A percentile compares a stretch with the other conserved stretches of the same genome.
These are phyloP conservation scores for Alternaria triticina DNA, from an alignment of 2,329 filamentous ascomycete species.

Conservation along the genomic window DNA sequence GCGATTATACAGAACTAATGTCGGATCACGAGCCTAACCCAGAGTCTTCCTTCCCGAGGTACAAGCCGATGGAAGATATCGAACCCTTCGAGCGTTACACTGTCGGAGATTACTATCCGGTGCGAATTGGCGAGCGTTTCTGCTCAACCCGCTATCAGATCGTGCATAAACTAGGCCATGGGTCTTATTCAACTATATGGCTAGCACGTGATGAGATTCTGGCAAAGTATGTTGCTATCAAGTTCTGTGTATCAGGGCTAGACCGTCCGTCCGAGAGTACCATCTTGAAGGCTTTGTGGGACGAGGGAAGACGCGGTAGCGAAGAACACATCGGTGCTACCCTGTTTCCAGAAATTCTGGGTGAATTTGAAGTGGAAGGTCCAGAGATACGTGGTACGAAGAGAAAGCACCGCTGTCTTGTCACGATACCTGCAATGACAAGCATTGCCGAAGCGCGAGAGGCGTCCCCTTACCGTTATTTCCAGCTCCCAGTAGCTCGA, in stretches of 20 bases:
- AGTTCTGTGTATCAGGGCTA: constrained; percentile 9
- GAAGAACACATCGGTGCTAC: not conserved
- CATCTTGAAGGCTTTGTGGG: constrained; percentile 7
- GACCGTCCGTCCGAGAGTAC: constrained; percentile 5
- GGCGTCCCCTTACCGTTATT: constrained; percentile 1
- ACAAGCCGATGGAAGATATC: constrained; percentile 6
- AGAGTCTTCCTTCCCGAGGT: not conserved
- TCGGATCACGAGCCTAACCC: not conserved
- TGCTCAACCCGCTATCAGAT: not conserved
- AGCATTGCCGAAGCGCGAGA: constrained; percentile 22
- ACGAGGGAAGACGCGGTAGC: not conserved
- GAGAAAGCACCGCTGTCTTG: constrained; percentile 42
- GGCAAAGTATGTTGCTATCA: constrained; percentile 9
- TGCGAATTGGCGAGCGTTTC: not conserved
- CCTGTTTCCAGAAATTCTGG: not conserved
- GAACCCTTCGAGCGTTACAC: constrained; percentile 8
- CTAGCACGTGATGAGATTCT: not conserved
- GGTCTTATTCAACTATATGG: not conserved
- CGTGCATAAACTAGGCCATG: not conserved
- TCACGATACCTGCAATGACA: constrained; percentile 43
- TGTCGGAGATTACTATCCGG: constrained; percentile 1
- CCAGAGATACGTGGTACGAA: constrained; percentile 30
- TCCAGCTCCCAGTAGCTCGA: constrained; percentile 12
- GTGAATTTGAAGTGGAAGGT: constrained; percentile 44
- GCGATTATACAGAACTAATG: not conserved